These are phyloP conservation scores for Telfairia occidentalis DNA, from an alignment of 331 rosid genomes.

Conservation along the genomic window DNA sequence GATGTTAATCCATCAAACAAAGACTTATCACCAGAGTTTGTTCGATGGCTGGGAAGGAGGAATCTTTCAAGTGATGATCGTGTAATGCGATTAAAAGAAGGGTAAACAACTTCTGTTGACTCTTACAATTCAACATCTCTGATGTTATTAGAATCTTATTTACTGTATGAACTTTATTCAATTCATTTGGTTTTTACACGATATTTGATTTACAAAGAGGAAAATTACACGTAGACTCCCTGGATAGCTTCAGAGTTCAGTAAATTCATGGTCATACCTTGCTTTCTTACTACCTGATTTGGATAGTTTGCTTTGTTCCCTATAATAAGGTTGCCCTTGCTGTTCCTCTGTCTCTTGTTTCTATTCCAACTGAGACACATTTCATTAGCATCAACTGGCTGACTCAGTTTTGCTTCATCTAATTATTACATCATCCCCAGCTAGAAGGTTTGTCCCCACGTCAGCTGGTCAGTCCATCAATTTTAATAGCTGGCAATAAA, in stretches of 20 bases:
- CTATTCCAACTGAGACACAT: neutral
- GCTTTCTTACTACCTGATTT: neutral
- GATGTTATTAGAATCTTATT: conserved; percentile 2
- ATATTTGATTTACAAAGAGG: neutral
- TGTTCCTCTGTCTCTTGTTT: neutral
- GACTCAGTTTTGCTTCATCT: neutral
- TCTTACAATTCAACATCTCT: neutral
- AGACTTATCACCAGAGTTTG: conserved; percentile 81
- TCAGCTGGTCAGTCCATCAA: neutral
- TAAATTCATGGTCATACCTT: neutral
- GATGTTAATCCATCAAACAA: conserved; percentile 74
- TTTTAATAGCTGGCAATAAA: neutral
- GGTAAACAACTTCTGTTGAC: conserved; percentile 33
- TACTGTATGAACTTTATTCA: neutral
- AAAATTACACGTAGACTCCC: neutral
- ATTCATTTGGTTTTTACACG: neutral
- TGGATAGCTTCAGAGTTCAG: neutral
- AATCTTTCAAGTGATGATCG: conserved; percentile 96
- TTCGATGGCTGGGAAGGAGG: conserved; percentile 75
- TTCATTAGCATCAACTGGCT: neutral
- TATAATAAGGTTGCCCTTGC: neutral
- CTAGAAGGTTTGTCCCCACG: neutral
- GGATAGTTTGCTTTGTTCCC: neutral
- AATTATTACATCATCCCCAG: neutral
- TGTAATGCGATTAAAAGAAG: conserved; percentile 83